A percentile compares a stretch with the other conserved stretches of the same genome.
phyloP scores from a whole-genome alignment of 192 early-diverging fungal genomes.

The Coemansia sp. region DNA sequence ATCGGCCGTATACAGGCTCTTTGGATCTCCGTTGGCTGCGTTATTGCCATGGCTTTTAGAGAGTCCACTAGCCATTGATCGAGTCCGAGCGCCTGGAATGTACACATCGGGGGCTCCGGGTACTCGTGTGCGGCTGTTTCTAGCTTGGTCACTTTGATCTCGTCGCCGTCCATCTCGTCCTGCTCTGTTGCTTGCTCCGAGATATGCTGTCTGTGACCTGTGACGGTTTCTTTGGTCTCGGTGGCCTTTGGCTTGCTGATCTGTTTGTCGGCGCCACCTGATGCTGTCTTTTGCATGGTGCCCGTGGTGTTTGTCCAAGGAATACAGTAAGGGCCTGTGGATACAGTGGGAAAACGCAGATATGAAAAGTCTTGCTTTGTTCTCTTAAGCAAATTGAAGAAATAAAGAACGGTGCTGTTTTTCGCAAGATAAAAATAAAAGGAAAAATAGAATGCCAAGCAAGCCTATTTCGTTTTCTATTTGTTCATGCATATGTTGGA shows the following conservation, averaged over 20 bases:
- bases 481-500: too few species aligned
- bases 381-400: too few species aligned
- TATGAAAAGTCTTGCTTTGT: too few species aligned
- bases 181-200: conserved; percentile 2
- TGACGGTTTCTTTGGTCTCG: not conserved
- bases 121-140: conserved; percentile 12
- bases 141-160: conserved; percentile 24
- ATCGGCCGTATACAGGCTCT: conserved; percentile 78
- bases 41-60: conserved; percentile 77
- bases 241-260: not conserved
- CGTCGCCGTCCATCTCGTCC: conserved; percentile 37
- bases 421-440: not conserved
- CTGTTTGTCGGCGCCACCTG: too few species aligned
- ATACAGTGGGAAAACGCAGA: too few species aligned
- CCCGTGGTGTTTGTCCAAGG: too few species aligned
- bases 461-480: too few species aligned
- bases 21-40: conserved; percentile 89
- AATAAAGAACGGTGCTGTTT: too few species aligned
- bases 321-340: too few species aligned
- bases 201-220: conserved; percentile 11
- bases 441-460: too few species aligned
- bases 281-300: too few species aligned
- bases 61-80: conserved; percentile 78
- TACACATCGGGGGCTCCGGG: conserved; percentile 35
- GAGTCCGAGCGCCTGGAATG: conserved; percentile 75